phyloP scores from a whole-genome alignment of 805 yeast genomes.

The Yarrowia hollandica region DNA sequence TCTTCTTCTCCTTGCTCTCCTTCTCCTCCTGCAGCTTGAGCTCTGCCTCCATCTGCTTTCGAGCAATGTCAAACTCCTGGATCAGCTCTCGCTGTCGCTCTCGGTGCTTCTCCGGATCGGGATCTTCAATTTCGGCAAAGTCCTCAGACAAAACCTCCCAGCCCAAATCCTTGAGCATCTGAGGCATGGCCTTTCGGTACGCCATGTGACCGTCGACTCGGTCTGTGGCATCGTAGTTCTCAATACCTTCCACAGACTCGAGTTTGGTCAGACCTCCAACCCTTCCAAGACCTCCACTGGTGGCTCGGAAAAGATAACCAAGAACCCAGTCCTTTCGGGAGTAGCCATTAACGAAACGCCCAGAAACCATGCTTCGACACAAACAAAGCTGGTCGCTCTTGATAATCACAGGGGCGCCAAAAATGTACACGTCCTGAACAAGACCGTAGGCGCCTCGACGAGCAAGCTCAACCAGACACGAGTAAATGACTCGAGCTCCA shows the following conservation, averaged over 20 bases:
- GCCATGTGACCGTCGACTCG: constrained; percentile 94
- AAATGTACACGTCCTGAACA: constrained; percentile 80
- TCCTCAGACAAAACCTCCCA: constrained; percentile 87
- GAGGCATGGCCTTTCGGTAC: constrained; percentile 93
- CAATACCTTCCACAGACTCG: constrained; percentile 57
- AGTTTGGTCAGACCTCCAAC: constrained; percentile 88
- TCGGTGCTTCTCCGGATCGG: constrained; percentile 83
- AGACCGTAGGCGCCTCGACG: constrained; percentile 83
- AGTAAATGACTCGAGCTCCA: constrained; percentile 88
- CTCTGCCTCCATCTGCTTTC: constrained; percentile 52
- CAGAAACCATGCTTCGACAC: constrained; percentile 85
- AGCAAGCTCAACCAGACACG: constrained; percentile 84
- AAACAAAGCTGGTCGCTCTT: constrained; percentile 72
- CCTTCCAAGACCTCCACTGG: constrained; percentile 89
- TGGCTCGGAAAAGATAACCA: constrained; percentile 92
- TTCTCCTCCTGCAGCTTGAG: constrained; percentile 32
- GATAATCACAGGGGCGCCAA: constrained; percentile 86
- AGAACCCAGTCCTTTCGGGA: constrained; percentile 94
- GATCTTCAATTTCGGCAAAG: constrained; percentile 93
- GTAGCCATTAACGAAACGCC: constrained; percentile 85
- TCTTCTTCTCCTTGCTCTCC: constrained; percentile 41
- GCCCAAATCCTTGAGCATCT: constrained; percentile 62
- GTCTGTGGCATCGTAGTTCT: constrained; percentile 85
- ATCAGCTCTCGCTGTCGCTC: constrained; percentile 75
- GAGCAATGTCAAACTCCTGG: constrained; percentile 82